These are phyloP conservation scores for Artemisia argyi DNA, from an alignment of 129 eudicot species.

Conservation along the genomic window DNA sequence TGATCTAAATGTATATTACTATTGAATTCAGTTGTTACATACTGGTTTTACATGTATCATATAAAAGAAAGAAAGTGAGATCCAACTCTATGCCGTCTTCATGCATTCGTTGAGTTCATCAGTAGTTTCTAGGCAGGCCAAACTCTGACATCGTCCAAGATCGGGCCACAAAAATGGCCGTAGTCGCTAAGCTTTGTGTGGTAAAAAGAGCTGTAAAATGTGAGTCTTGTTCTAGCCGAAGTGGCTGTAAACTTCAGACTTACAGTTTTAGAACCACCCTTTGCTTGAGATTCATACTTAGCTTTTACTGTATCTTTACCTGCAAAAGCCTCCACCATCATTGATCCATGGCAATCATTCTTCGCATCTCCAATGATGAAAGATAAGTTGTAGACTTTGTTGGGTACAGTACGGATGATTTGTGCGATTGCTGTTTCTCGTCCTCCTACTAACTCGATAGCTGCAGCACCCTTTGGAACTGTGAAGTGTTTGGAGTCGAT, in stretches of 20 bases:
- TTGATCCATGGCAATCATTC: slow-evolving; percentile 66
- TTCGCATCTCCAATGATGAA: slow-evolving; percentile 69
- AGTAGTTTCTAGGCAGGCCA: slow-evolving; percentile 20
- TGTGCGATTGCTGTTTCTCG: slow-evolving; percentile 74
- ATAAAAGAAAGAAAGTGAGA: slow-evolving; percentile 8
- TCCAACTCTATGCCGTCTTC: not conserved
- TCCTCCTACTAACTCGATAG: slow-evolving; percentile 71
- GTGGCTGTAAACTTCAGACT: slow-evolving; percentile 47
- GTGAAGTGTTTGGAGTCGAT: slow-evolving; percentile 59
- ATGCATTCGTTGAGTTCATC: not conserved
- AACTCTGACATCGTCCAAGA: slow-evolving; percentile 57
- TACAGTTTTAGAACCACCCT: slow-evolving; percentile 36
- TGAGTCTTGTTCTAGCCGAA: slow-evolving; percentile 48
- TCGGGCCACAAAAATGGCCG: slow-evolving; percentile 61
- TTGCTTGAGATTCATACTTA: slow-evolving; percentile 39
- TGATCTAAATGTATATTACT: slow-evolving; percentile 18
- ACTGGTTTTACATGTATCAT: slow-evolving; percentile 17
- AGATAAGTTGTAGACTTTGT: slow-evolving; percentile 42
- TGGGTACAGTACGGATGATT: slow-evolving; percentile 46
- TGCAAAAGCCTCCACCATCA: slow-evolving; percentile 80
- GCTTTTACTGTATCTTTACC: slow-evolving; percentile 49
- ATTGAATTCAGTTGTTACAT: not conserved
- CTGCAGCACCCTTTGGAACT: slow-evolving; percentile 61
- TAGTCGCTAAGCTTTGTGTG: slow-evolving; percentile 47
- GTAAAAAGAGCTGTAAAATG: slow-evolving; percentile 61